Percentiles rank a stretch among this genome's conserved stretches.
Evolutionary conservation across 495 filamentous ascomycete species (phyloP).

Genomic region (Letharia lupina): DNA sequence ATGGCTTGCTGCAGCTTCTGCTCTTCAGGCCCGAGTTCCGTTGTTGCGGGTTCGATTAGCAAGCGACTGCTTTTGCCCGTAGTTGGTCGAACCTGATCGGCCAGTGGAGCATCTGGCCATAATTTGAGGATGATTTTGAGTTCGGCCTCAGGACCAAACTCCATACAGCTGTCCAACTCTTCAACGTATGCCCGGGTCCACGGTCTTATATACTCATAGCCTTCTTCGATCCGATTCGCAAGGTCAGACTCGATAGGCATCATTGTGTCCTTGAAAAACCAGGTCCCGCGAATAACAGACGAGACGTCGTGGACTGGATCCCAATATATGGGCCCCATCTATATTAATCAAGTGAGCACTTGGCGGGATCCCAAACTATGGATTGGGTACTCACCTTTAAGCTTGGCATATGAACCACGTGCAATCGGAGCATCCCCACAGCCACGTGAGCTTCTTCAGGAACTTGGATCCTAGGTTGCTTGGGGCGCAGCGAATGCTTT

Average conservation of each 20-base stretch:
- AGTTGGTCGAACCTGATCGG: constrained; percentile 28
- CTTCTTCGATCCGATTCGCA: constrained; percentile 84
- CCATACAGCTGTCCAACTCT: constrained; percentile 81
- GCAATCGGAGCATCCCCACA: constrained; percentile 70
- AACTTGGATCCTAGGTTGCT: constrained; percentile 19
- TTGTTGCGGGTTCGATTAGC: constrained; percentile 12
- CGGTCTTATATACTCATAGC: constrained; percentile 75
- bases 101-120: constrained; percentile 53
- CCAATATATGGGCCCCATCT: constrained; percentile 99
- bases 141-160: constrained; percentile 84
- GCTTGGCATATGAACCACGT: constrained; percentile 47
- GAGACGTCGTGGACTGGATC: constrained; percentile 88
- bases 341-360: constrained; percentile 46
- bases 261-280: constrained; percentile 97
- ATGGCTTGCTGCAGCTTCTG: constrained; percentile 15
- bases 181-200: constrained; percentile 93
- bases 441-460: constrained; percentile 42
- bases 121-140: constrained; percentile 77
- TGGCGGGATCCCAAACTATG: not conserved
- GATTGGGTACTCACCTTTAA: constrained; percentile 34
- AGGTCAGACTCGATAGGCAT: constrained; percentile 77
- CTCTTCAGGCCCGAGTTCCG: constrained; percentile 18
- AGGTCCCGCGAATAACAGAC: constrained; percentile 75
- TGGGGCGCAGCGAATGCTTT: constrained; percentile 13
- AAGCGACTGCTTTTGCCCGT: constrained; percentile 26